These are phyloP conservation scores for Laburnicola sp. DNA, from an alignment of 2,329 filamentous ascomycete genomes.

Conservation along the genomic window DNA sequence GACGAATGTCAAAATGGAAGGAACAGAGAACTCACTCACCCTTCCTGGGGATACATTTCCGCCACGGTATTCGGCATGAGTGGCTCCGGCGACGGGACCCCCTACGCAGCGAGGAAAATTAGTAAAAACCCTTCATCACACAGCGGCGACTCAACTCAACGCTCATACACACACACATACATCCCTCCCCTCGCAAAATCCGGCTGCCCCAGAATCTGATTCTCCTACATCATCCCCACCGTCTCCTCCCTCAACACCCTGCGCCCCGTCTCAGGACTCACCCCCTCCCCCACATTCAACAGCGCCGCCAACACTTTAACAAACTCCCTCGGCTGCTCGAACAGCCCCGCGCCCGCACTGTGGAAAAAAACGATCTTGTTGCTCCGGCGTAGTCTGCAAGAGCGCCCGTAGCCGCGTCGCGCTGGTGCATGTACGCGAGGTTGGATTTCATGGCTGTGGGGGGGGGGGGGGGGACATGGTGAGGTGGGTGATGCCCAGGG, in stretches of 20 bases:
- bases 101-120: neutral
- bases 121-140: neutral
- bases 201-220: constrained; percentile 60
- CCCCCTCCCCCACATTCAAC: constrained; percentile 68
- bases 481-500: constrained; percentile 52
- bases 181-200: constrained; percentile 50
- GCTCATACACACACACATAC: neutral
- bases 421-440: constrained; percentile 61
- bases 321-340: constrained; percentile 63
- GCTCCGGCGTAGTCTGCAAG: constrained; percentile 48
- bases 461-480: constrained; percentile 59
- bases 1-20: too few relatives aligned
- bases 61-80: constrained; percentile 53
- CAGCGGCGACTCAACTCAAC: too few relatives aligned
- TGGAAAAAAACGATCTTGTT: constrained; percentile 55
- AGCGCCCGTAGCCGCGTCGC: constrained; percentile 51
- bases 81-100: constrained; percentile 53
- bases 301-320: constrained; percentile 62
- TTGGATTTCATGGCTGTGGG: constrained; percentile 57
- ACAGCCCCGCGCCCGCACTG: constrained; percentile 65
- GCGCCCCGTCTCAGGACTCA: constrained; percentile 58
- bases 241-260: constrained; percentile 61
- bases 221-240: constrained; percentile 66
- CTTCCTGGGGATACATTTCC: constrained; percentile 55
- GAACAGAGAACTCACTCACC: constrained; percentile 8